Evolutionary conservation across 2,329 filamentous ascomycete genomes (phyloP).

Genomic region (Endoconidiophora polonica): DNA sequence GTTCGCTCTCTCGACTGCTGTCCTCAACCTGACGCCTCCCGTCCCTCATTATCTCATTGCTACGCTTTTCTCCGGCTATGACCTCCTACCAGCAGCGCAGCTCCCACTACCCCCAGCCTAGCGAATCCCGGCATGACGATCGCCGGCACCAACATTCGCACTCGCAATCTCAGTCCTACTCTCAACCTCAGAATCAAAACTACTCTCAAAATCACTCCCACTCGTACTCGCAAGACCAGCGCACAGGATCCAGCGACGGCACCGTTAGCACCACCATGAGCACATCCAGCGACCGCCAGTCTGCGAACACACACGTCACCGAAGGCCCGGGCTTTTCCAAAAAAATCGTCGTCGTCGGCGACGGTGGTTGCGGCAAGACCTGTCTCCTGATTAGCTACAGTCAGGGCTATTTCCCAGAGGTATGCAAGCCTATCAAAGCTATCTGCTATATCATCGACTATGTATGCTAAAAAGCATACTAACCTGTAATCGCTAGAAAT

Average conservation of each 20-base stretch:
- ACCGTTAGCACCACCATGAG: conserved; percentile 77
- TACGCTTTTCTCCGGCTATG: conserved; percentile 3
- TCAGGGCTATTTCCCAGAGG: conserved; percentile 94
- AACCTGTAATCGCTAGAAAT: conserved; percentile 54
- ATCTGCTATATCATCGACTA: background rate
- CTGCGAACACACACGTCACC: conserved; percentile 68
- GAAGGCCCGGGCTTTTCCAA: conserved; percentile 90
- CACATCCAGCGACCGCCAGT: conserved; percentile 57
- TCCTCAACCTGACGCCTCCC: too few species aligned
- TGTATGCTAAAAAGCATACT: background rate
- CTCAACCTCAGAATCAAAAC: background rate
- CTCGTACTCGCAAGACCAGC: conserved; percentile 26
- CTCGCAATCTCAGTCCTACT: conserved; percentile 5
- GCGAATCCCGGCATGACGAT: conserved; percentile 7
- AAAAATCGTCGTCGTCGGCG: conserved; percentile 93
- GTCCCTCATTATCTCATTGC: too few species aligned
- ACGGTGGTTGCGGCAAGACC: conserved; percentile 96
- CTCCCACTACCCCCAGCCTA: conserved; percentile 11
- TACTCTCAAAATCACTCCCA: conserved; percentile 18
- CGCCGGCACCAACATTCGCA: conserved; percentile 9
- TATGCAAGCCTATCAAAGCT: background rate
- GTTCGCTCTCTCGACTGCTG: too few species aligned
- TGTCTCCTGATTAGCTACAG: conserved; percentile 97
- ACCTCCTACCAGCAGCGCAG: conserved; percentile 12
- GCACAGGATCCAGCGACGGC: conserved; percentile 65